Evolutionary conservation across 2,329 filamentous ascomycete genomes (phyloP).

Genomic region (Plectosphaerella cucumerina): DNA sequence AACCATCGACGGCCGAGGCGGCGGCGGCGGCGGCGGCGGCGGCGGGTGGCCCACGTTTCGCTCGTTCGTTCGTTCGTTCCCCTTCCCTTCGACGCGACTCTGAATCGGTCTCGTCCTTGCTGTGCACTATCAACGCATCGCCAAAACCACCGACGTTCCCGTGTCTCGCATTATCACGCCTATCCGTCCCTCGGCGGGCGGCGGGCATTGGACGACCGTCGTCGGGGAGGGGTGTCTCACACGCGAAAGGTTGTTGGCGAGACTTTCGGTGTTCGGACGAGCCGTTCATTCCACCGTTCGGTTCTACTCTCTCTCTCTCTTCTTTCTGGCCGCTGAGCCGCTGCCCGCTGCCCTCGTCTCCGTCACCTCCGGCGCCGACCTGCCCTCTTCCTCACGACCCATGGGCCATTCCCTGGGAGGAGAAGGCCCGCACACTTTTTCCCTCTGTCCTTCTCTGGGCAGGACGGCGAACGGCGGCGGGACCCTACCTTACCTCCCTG

Average conservation of each 20-base stretch:
- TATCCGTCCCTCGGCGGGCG: neutral
- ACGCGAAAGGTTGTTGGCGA: conserved; percentile 1
- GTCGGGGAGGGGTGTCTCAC: conserved; percentile 4
- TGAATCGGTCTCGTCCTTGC: neutral
- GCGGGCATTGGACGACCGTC: conserved; percentile 1
- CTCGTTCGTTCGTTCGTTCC: neutral
- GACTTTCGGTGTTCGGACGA: conserved; percentile 4
- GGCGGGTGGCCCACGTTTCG: too few species aligned
- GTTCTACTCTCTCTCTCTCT: neutral
- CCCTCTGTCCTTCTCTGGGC: too few species aligned
- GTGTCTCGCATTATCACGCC: neutral
- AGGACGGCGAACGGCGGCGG: neutral
- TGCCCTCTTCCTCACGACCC: neutral
- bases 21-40: too few species aligned
- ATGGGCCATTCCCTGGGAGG: neutral
- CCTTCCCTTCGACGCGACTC: neutral
- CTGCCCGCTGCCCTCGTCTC: too few species aligned
- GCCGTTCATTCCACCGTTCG: conserved; percentile 1
- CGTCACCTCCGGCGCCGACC: neutral
- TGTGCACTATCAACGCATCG: neutral
- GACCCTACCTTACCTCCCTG: neutral
- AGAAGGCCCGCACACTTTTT: too few species aligned
- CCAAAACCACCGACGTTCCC: neutral
- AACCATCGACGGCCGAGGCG: too few species aligned
- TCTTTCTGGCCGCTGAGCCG: too few species aligned